A percentile compares a stretch with the other conserved stretches of the same genome.
Evolutionary conservation across 208 protist genomes (phyloP).

Genomic region (Leishmania tarentolae): DNA sequence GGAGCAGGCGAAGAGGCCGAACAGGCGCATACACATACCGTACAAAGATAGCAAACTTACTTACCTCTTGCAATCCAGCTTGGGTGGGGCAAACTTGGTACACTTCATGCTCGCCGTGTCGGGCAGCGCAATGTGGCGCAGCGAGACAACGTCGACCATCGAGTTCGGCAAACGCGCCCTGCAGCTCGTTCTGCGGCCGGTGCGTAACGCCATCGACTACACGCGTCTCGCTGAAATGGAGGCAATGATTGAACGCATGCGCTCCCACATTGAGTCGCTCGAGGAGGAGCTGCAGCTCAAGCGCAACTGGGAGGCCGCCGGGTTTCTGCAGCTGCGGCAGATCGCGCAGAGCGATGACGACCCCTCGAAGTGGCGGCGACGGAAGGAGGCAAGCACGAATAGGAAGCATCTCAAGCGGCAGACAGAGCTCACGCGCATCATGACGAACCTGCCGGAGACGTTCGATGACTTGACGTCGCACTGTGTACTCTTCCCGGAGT

Average conservation of each 20-base stretch:
- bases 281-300: constrained; percentile 82
- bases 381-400: constrained; percentile 20
- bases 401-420: constrained; percentile 77
- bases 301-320: constrained; percentile 52
- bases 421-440: constrained; percentile 89
- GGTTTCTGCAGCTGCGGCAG: constrained; percentile 83
- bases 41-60: constrained; percentile 95
- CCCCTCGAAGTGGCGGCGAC: constrained; percentile 11
- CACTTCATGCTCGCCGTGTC: constrained; percentile 90
- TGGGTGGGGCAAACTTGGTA: constrained; percentile 88
- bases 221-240: constrained; percentile 93
- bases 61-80: constrained; percentile 90
- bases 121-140: constrained; percentile 76
- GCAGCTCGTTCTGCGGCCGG: constrained; percentile 85
- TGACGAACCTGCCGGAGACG: constrained; percentile 88
- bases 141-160: constrained; percentile 87
- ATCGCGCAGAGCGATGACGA: constrained; percentile 59
- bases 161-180: constrained; percentile 91
- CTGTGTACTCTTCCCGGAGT: constrained; percentile 88
- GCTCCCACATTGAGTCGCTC: constrained; percentile 79
- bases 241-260: constrained; percentile 93
- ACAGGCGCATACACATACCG: constrained; percentile 85
- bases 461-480: constrained; percentile 93
- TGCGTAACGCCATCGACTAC: constrained; percentile 92
- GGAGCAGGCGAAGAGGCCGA: constrained; percentile 81